Evolutionary conservation across 2,329 filamentous ascomycete species (phyloP), one percentile per base, ranked within the genome.

Genomic region (Ophiostoma novo-ulmi): DNA sequence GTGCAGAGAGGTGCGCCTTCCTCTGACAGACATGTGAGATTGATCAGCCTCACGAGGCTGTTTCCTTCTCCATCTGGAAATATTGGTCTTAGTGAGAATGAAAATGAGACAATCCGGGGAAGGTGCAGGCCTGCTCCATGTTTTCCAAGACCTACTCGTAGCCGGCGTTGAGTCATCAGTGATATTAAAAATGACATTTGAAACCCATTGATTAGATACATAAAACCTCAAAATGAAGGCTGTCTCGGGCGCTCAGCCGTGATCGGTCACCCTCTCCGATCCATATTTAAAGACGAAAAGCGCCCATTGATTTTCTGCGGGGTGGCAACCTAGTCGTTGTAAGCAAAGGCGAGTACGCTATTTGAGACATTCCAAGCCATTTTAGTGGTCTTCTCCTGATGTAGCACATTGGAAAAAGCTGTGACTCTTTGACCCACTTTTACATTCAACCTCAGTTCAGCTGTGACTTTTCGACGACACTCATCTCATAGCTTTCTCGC

Each of bases 201-300:
- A 13, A 20, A 7, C 41, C 5, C 41, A 31, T 5, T 48, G 5
- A 48, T 2, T 6, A 48, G 38, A 39, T 20, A 20, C 20, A 20
- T 17, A 48, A 48, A 48, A 20, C 17, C 2, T 20, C 5, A 20
- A 48, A 17, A 17, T 48, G 44, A 48, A 48, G 44, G 38, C 38
- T 6, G 44, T 20, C 44, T 48, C 44, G 44, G 44, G 44, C 44
- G 44, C 13, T n/a, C 38, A 41, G 22, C 11, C 38, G 41, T 52
- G 70, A 71, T 71, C 70, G 70, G 68, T 41, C 39, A 35, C 36
- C 31, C 65, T 44, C 61, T 44, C 70, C 70, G 70, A 70, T 71
- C 68, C 70, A 44, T 14, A 26, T 10, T 20, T 8, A 48, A 48
- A 48, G 44, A 20, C 17, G 44, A 17, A 48, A 48, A 20, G 44